Evolutionary conservation across 441 rosid species (phyloP), one percentile per base, ranked within the genome.

Genomic region (Populus trichocarpa): DNA sequence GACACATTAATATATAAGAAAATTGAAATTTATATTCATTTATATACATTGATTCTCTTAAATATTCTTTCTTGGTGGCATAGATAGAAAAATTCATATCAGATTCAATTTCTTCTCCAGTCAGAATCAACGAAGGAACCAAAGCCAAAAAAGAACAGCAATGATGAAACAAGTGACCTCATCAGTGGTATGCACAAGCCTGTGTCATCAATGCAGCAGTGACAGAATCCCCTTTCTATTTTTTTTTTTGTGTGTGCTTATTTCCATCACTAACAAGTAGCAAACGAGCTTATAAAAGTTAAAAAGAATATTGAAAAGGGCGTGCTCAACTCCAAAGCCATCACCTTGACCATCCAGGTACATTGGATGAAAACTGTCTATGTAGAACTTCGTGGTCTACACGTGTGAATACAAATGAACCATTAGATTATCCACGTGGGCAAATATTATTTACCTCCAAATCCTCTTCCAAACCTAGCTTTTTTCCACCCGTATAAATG

Each of bases 341-440:
- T 70, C 84, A 77, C 53, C 66, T 81, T 81, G 81, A 81, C 84
- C 84, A 78, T 22, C 76, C 28, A 75, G 84, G n/a, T 81, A 36
- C 81, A 75, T 30, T 78, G 84, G 78, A 78, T 75, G 3, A 67
- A 26, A 35, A 20, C 25, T 5, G 2, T 59, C 63, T 25, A 14
- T 14, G 8, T 5, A 64, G 12, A 4, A 25, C 68, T 59, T 20
- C 5, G 8, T 59, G 65, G 5, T 22, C 2, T 18, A 59, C 65
- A 59, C 65, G 65, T 59, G 65, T 59, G 65, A 59, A 59, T 11
- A 76, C 59, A 69, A 71, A 74, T 75, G 67, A 66, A 2, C 80
- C 85, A 13, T 18, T 2, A 6, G 79, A 69, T 9, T 38, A 80
- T 68, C 76, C 87, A 85, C 85, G 81, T 79, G 81, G 70, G 32